These are phyloP conservation scores for Capsella bursapastoris DNA, from an alignment of 345 rosid genomes.

Conservation along the genomic window DNA sequence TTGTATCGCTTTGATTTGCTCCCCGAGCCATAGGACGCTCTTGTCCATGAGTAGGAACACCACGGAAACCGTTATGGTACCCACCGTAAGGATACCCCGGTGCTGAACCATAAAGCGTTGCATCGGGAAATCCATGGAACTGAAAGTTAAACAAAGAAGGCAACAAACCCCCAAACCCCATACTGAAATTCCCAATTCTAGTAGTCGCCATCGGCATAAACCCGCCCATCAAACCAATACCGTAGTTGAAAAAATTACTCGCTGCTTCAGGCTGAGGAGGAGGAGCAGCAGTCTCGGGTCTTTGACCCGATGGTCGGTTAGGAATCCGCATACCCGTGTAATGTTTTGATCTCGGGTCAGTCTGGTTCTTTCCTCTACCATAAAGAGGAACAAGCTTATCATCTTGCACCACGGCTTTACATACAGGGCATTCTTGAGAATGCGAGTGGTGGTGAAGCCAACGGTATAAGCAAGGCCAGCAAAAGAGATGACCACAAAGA, in stretches of 20 bases:
- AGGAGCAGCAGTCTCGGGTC: slow-evolving; percentile 75
- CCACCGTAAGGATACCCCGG: slow-evolving; percentile 71
- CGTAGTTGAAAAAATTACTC: slow-evolving; percentile 55
- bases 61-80: slow-evolving; percentile 54
- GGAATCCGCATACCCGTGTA: slow-evolving; percentile 77
- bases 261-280: slow-evolving; percentile 45
- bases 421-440: slow-evolving; percentile 90
- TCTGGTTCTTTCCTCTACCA: slow-evolving; percentile 80
- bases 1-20: slow-evolving; percentile 59
- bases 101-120: slow-evolving; percentile 66
- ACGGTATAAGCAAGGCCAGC: slow-evolving; percentile 91
- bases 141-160: slow-evolving; percentile 82
- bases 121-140: slow-evolving; percentile 73
- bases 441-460: slow-evolving; percentile 89
- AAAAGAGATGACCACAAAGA: slow-evolving; percentile 88
- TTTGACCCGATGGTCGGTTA: slow-evolving; percentile 69
- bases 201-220: slow-evolving; percentile 70
- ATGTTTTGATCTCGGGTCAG: slow-evolving; percentile 74
- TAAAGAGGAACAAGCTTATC: slow-evolving; percentile 95
- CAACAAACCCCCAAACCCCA: slow-evolving; percentile 77
- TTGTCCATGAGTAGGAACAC: slow-evolving; percentile 57
- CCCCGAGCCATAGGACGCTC: slow-evolving; percentile 43
- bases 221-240: slow-evolving; percentile 76
- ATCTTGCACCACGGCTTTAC: slow-evolving; percentile 90
- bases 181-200: slow-evolving; percentile 69